phyloP scores from a whole-genome alignment of 306 rosid genomes.

The Prunus mume region DNA sequence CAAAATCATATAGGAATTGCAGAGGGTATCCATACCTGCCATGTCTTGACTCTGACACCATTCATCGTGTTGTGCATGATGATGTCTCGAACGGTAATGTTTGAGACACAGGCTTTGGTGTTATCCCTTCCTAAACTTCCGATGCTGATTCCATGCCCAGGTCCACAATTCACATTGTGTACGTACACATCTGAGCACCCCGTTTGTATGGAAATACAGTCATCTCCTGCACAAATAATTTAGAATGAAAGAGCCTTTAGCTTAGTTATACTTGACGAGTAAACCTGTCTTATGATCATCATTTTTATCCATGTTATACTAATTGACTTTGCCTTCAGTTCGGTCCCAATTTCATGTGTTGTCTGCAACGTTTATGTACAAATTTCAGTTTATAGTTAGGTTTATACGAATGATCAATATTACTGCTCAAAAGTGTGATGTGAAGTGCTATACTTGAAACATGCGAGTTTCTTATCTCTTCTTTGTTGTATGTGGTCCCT shows the following conservation, averaged over 20 bases:
- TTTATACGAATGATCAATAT: neutral
- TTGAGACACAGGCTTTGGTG: constrained; percentile 91
- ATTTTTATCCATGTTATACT: neutral
- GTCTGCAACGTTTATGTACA: neutral
- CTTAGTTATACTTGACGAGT: neutral
- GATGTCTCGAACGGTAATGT: constrained; percentile 83
- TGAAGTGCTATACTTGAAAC: neutral
- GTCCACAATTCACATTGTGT: constrained; percentile 91
- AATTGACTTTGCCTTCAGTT: neutral
- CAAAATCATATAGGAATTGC: neutral
- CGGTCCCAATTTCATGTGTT: neutral
- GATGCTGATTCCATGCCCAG: constrained; percentile 98
- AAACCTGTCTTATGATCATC: neutral
- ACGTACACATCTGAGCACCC: constrained; percentile 84
- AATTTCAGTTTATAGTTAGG: neutral
- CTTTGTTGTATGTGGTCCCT: neutral
- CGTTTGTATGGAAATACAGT: constrained; percentile 90
- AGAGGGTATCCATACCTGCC: constrained; percentile 68
- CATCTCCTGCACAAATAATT: constrained; percentile 65
- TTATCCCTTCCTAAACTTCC: constrained; percentile 88
- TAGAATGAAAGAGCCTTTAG: neutral
- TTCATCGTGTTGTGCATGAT: constrained; percentile 83
- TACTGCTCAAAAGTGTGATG: neutral
- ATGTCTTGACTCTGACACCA: constrained; percentile 96
- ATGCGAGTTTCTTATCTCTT: neutral